Evolutionary conservation across 257 asterid species (phyloP).

Genomic region (Nicotiana sylvestris): DNA sequence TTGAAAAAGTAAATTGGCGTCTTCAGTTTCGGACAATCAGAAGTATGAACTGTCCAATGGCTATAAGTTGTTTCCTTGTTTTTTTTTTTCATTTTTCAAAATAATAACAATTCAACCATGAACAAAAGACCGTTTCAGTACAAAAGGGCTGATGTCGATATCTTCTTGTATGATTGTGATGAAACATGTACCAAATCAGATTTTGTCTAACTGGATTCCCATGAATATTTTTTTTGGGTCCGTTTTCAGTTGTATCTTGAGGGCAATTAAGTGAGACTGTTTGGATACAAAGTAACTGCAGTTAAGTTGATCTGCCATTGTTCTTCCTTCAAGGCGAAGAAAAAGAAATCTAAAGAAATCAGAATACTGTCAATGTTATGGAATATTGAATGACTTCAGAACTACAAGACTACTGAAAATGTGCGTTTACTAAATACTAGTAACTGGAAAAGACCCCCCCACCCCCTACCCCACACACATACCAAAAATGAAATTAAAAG

Average conservation of each 20-base stretch:
- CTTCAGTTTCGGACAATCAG: background rate
- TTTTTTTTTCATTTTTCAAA: background rate
- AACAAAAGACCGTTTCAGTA: background rate
- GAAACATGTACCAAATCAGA: background rate
- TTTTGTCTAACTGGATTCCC: background rate
- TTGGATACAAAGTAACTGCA: background rate
- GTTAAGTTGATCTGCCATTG: background rate
- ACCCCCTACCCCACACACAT: too few species aligned
- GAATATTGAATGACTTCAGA: background rate
- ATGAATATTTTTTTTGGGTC: background rate
- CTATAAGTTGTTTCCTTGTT: background rate
- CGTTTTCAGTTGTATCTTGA: background rate
- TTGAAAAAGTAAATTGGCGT: background rate
- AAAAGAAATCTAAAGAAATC: background rate
- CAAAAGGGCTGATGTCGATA: background rate
- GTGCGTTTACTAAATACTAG: background rate
- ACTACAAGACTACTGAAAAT: background rate
- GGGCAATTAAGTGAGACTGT: background rate
- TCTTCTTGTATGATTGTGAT: background rate
- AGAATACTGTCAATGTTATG: background rate
- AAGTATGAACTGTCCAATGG: background rate
- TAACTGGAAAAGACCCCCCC: too few species aligned
- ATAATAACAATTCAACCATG: background rate
- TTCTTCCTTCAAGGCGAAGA: background rate
- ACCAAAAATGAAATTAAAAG: too few species aligned